Percentiles rank a stretch among this genome's conserved stretches.
Evolutionary conservation across 345 rosid species (phyloP).

Genomic region (Salix exigua): DNA sequence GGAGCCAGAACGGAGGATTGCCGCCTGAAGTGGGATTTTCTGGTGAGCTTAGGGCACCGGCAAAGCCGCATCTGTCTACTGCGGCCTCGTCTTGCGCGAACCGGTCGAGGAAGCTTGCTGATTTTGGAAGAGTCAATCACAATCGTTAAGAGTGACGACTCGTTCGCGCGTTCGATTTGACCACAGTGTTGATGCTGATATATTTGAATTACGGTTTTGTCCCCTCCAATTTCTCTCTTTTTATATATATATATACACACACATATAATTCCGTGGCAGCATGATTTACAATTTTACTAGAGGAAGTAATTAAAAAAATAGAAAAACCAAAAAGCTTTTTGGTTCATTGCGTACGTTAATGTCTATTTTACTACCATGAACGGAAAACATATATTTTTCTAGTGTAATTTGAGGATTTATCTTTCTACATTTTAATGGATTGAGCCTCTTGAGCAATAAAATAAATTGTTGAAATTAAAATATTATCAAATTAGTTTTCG

Average conservation of each 20-base stretch:
- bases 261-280: neutral
- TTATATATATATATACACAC: neutral
- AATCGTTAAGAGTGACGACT: conserved; percentile 51
- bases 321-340: neutral
- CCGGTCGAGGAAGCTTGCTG: conserved; percentile 84
- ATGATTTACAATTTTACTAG: neutral
- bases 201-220: conserved; percentile 19
- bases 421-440: neutral
- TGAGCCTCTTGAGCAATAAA: too few species aligned
- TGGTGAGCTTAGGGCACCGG: conserved; percentile 47
- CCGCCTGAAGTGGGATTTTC: conserved; percentile 45
- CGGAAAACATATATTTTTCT: neutral
- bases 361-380: neutral
- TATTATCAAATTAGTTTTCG: too few species aligned
- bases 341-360: neutral
- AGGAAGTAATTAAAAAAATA: neutral
- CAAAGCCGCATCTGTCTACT: conserved; percentile 59
- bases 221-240: conserved; percentile 16
- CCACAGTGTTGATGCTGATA: neutral
- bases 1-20: conserved; percentile 52
- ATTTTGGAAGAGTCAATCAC: conserved; percentile 65
- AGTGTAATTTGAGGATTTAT: conserved; percentile 1
- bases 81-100: conserved; percentile 73
- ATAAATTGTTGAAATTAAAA: too few species aligned
- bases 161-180: neutral